A percentile compares a stretch with the other conserved stretches of the same genome.
phyloP scores from a whole-genome alignment of 169 alveolate genomes.

The Plasmodium gaboni region DNA sequence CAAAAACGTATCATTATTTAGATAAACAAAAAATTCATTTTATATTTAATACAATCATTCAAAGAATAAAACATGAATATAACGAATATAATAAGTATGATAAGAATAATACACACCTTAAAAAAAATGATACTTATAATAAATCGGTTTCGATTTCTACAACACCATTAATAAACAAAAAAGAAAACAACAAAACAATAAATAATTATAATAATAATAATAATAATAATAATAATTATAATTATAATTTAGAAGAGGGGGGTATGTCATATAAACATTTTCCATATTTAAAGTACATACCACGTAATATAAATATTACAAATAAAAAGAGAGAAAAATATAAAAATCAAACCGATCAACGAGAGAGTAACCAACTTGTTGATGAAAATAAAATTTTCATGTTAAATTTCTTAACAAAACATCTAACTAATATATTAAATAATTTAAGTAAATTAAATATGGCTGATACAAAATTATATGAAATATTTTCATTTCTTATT shows the following conservation, averaged over 20 bases:
- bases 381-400: slow-evolving; percentile 10
- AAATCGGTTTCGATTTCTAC: neutral
- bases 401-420: slow-evolving; percentile 22
- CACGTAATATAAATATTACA: too few relatives aligned
- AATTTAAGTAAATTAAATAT: slow-evolving; percentile 60
- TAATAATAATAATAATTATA: neutral
- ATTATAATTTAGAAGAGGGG: neutral
- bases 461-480: slow-evolving; percentile 46
- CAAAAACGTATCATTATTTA: slow-evolving; percentile 37
- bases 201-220: neutral
- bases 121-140: neutral
- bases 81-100: neutral
- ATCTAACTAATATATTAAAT: slow-evolving; percentile 54
- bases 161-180: neutral
- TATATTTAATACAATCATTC: slow-evolving; percentile 11
- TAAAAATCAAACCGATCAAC: neutral
- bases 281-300: neutral
- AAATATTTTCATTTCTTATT: slow-evolving; percentile 44
- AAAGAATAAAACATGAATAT: slow-evolving; percentile 28
- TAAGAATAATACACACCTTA: neutral
- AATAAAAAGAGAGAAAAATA: neutral
- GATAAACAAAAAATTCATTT: slow-evolving; percentile 28
- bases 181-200: neutral
- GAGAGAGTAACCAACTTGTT: neutral
- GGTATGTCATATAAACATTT: too few relatives aligned